Conservation (phyloP, 202 grass and related monocot genomes). For the Setaria viridis region DNA sequence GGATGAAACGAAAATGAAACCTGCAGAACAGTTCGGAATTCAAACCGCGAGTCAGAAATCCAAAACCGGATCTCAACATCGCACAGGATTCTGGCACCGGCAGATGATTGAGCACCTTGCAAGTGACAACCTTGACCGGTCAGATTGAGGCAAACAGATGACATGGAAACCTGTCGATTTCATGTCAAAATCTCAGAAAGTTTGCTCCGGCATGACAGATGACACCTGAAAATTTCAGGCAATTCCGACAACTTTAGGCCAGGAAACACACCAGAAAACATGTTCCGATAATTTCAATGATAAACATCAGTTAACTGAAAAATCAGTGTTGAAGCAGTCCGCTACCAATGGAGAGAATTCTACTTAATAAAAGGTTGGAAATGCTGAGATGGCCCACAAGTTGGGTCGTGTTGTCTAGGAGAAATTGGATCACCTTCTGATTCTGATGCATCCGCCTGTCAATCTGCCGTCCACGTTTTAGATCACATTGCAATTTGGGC, state of each 20-base stretch:
- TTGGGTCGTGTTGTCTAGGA: background rate
- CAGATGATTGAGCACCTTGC: conserved; percentile 22
- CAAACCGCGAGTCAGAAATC: background rate
- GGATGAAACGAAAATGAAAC: background rate
- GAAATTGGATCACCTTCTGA: background rate
- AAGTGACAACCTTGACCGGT: conserved; percentile 29
- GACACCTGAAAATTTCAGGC: background rate
- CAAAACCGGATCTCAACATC: background rate
- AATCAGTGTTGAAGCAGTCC: background rate
- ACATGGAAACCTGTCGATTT: background rate
- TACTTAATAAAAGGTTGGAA: background rate
- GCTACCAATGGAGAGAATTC: background rate
- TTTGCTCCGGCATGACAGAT: conserved; percentile 2
- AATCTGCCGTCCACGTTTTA: background rate
- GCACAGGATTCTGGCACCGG: conserved; percentile 23
- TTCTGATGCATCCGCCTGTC: background rate
- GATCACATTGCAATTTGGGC: background rate
- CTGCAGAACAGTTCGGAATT: background rate
- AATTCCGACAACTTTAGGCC: background rate
- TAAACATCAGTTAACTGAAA: background rate
- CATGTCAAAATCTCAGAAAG: conserved; percentile 1
- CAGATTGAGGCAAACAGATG: background rate
- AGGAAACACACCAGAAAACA: background rate
- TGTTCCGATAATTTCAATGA: background rate
- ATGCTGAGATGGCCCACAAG: background rate